Conservation (phyloP, 2,329 filamentous ascomycete species). For the Diaporthe amygdali region DNA sequence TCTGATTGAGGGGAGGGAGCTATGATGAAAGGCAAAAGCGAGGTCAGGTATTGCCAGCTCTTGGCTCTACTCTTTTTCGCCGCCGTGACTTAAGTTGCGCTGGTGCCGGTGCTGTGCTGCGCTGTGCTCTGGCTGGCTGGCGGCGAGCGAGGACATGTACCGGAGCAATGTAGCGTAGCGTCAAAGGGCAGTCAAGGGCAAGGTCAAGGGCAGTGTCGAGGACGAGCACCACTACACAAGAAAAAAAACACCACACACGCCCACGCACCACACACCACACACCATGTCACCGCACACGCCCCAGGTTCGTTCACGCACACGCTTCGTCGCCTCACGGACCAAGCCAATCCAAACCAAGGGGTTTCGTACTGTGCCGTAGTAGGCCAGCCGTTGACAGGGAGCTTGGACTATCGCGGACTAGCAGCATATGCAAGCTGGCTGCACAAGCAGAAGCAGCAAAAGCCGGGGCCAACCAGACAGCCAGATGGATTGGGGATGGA, state of each 20-base stretch:
- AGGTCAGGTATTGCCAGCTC: constrained; percentile 5
- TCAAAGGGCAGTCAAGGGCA: neutral
- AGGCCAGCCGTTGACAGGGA: constrained; percentile 11
- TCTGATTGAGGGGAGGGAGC: constrained; percentile 1
- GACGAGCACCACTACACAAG: neutral
- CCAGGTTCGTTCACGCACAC: no score
- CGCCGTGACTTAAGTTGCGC: neutral
- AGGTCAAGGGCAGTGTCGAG: constrained; percentile 9
- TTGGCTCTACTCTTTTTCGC: neutral
- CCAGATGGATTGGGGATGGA: neutral
- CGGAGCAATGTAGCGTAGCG: constrained; percentile 1
- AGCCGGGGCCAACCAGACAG: constrained; percentile 17
- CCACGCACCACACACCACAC: neutral
- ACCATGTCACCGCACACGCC: neutral
- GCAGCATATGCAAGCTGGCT: constrained; percentile 14
- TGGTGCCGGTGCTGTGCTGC: neutral
- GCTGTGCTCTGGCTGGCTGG: constrained; percentile 3
- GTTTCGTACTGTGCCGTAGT: constrained; percentile 4
- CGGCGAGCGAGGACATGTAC: neutral
- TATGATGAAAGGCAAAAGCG: constrained; percentile 22
- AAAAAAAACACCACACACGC: neutral
- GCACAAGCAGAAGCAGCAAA: constrained; percentile 17
- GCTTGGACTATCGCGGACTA: constrained; percentile 11
- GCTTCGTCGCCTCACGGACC: neutral
- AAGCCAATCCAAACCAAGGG: neutral